Evolutionary conservation across 345 rosid species (phyloP).

Genomic region (Adansonia digitata): DNA sequence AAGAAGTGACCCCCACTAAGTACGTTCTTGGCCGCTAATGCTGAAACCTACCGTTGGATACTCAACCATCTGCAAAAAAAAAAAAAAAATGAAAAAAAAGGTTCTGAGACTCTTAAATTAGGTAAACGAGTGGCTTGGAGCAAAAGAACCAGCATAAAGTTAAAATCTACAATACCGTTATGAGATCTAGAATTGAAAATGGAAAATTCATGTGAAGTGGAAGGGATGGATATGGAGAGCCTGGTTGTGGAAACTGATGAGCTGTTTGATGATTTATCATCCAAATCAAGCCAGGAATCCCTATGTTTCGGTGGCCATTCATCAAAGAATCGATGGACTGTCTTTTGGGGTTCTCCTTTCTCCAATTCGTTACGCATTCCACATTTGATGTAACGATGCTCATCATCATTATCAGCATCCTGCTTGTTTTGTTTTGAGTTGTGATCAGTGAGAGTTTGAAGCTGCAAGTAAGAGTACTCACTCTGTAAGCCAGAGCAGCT

Average conservation of each 20-base stretch:
- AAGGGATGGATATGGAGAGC: conserved; percentile 70
- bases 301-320: conserved; percentile 69
- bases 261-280: conserved; percentile 50
- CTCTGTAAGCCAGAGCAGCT: conserved; percentile 29
- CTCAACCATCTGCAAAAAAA: background rate
- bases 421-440: conserved; percentile 29
- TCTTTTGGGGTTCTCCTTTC: conserved; percentile 53
- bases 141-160: background rate
- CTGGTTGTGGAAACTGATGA: conserved; percentile 42
- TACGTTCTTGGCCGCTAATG: conserved; percentile 8
- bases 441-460: conserved; percentile 34
- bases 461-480: conserved; percentile 58
- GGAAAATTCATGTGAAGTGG: conserved; percentile 49
- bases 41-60: background rate
- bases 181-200: conserved; percentile 41
- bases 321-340: conserved; percentile 79
- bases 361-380: conserved; percentile 34
- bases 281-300: conserved; percentile 59
- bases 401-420: too few species aligned
- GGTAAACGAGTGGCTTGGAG: background rate
- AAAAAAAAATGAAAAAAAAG: background rate
- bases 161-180: conserved; percentile 19
- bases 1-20: background rate
- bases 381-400: conserved; percentile 26
- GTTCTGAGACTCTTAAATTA: background rate